A percentile compares a stretch with the other conserved stretches of the same genome.
These are phyloP conservation scores for Skeletonema potamos DNA, from an alignment of 108 stramenopile species.

Conservation along the genomic window DNA sequence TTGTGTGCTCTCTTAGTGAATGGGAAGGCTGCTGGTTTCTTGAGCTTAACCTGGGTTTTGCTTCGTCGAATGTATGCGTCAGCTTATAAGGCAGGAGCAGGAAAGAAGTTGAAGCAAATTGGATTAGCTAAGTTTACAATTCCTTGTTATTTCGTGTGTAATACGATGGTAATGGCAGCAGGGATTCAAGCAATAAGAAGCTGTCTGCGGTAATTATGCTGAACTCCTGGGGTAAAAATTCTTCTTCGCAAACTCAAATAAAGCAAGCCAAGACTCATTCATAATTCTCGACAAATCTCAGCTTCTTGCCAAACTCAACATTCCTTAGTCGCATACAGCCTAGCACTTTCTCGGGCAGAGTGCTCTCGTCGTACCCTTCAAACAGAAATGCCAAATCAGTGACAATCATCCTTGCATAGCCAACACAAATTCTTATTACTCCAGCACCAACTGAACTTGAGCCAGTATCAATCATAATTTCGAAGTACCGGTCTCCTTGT, in stretches of 20 bases:
- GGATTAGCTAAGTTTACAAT: conserved; percentile 34
- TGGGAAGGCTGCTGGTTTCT: conserved; percentile 25
- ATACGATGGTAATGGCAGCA: conserved; percentile 25
- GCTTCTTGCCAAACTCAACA: conserved; percentile 67
- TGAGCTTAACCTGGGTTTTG: conserved; percentile 31
- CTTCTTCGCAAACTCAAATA: too few relatives aligned
- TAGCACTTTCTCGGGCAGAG: conserved; percentile 87
- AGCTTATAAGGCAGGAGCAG: conserved; percentile 15
- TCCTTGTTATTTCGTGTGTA: conserved; percentile 33
- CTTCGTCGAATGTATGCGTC: conserved; percentile 30
- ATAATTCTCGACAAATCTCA: conserved; percentile 37
- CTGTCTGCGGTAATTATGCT: not conserved
- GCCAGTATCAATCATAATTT: conserved; percentile 89
- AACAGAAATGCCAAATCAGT: conserved; percentile 92
- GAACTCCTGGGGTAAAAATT: not conserved
- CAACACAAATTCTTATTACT: conserved; percentile 75
- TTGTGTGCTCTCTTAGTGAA: conserved; percentile 32
- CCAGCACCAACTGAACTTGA: conserved; percentile 80
- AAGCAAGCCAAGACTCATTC: not conserved
- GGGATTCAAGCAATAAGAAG: conserved; percentile 29
- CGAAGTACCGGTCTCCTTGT: conserved; percentile 79
- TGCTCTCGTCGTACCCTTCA: conserved; percentile 80
- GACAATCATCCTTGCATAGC: conserved; percentile 88
- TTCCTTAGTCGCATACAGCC: conserved; percentile 72
- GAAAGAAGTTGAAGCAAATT: conserved; percentile 13